These are phyloP conservation scores for Bipolaris bicolor DNA, from an alignment of 2,329 filamentous ascomycete species.

Conservation along the genomic window DNA sequence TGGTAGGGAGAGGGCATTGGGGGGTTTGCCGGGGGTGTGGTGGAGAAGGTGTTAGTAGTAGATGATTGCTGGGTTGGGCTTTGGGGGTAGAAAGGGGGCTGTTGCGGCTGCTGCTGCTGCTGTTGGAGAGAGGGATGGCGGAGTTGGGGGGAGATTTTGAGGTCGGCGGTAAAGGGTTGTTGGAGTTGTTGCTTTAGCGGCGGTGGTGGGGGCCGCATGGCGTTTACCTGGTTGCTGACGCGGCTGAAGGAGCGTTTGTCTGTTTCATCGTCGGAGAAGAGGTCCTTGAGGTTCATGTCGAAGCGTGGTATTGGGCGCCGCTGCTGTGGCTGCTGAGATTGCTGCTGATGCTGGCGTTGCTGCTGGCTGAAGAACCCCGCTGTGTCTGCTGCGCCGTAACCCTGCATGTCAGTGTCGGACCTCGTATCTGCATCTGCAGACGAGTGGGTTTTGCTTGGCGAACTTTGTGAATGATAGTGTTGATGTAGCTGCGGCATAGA, in stretches of 20 bases:
- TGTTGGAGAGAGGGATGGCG: constrained; percentile 17
- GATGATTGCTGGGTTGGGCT: constrained; percentile 22
- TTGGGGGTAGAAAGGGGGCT: constrained; percentile 10
- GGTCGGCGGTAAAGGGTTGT: constrained; percentile 32
- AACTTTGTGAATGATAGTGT: constrained; percentile 24
- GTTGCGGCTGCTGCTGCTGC: constrained; percentile 7
- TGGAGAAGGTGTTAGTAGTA: constrained; percentile 12
- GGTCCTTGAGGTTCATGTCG: constrained; percentile 55
- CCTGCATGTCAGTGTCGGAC: constrained; percentile 46
- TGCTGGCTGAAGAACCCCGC: constrained; percentile 22
- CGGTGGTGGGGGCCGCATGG: constrained; percentile 40
- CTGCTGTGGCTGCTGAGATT: constrained; percentile 22
- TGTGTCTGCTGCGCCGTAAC: constrained; percentile 25
- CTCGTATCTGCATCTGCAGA: constrained; percentile 39
- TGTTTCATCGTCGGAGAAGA: constrained; percentile 50
- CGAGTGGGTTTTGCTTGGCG: constrained; percentile 33
- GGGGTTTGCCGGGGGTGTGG: constrained; percentile 6
- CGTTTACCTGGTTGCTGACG: constrained; percentile 45
- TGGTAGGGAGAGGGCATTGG: constrained; percentile 37
- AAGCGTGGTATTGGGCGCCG: constrained; percentile 60
- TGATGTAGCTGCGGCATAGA: constrained; percentile 28
- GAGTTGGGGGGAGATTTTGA: constrained; percentile 46
- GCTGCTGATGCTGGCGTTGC: constrained; percentile 9
- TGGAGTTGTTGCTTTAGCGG: constrained; percentile 33
- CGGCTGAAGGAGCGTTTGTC: constrained; percentile 48